Evolutionary conservation across 306 rosid genomes (phyloP), one percentile per base, ranked within the genome.

Genomic region (Oemleria cerasiformis): DNA sequence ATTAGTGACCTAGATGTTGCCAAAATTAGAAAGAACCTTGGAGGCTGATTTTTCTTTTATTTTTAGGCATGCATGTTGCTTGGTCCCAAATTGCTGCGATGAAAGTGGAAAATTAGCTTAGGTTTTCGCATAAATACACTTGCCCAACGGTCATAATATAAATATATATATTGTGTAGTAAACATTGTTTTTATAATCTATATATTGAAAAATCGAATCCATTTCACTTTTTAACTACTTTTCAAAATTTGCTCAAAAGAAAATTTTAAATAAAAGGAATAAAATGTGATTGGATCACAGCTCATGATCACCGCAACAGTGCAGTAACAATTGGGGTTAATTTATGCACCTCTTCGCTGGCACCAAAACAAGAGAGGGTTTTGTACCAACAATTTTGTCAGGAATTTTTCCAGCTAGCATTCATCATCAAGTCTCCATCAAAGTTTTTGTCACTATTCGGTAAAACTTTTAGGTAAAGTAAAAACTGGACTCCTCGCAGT

Each of bases 21-120:
- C 10, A 73, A 8, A 36, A 88, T 88, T 0, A 75, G 89, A 13
- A 71, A 23, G 51, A 87, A 73, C 34, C 88, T 91, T 53, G 84
- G 80, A 40, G 81, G 86, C 16, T 84, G 75, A 78, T 39, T 75
- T 42, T 19, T 41, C 12, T 73, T 23, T 34, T 40, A 9, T 5
- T 63, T 43, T 10, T 1, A 2, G 36, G 60, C 1, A 30, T 58
- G 40, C 41, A 58, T 25, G 42, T 58, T 58, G 63, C 11, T 14
- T 30, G 9, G 12, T 16, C 41, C 9, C 13, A 58, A 10, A 57
- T 58, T 41, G 41, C 63, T 58, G 63, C 63, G 41, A 13, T 40
- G 19, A 14, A 58, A 58, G 63, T 13, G 41, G n/a, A 58, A 30
- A 30, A n/a, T 58, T 30, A 25, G 40, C 41, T 58, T 58, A 58